Conservation (phyloP, 78 protist species). For the Cyanophora paradoxa region DNA sequence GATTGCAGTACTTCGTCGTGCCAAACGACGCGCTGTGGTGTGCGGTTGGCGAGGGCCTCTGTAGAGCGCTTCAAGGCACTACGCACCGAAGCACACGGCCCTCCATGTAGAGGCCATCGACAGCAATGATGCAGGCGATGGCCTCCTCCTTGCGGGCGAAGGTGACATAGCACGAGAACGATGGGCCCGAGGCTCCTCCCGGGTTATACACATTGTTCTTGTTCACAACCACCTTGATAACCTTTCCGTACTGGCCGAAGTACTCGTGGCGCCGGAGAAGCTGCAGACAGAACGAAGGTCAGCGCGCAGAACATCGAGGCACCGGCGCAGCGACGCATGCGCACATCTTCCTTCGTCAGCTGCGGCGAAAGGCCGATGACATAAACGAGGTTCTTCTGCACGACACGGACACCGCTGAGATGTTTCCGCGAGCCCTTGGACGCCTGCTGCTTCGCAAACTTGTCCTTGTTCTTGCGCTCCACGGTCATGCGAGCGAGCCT, state of each 20-base stretch:
- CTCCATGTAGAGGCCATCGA: conserved; percentile 66
- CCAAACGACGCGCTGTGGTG: conserved; percentile 81
- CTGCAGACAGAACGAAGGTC: background rate
- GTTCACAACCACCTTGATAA: conserved; percentile 78
- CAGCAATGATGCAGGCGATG: conserved; percentile 41
- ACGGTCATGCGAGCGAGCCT: background rate
- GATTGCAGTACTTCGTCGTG: conserved; percentile 86
- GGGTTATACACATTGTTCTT: conserved; percentile 22
- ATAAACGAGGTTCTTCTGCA: conserved; percentile 81
- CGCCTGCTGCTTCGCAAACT: background rate
- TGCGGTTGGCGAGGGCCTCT: too few relatives aligned
- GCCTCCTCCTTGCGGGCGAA: conserved; percentile 69
- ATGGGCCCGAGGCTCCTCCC: conserved; percentile 51
- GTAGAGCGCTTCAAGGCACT: background rate
- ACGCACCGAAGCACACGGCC: conserved; percentile 45
- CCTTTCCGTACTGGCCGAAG: conserved; percentile 86
- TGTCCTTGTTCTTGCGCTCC: background rate
- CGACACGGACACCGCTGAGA: conserved; percentile 71
- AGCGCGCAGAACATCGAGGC: background rate
- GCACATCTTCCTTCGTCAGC: conserved; percentile 73
- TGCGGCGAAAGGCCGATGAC: conserved; percentile 75
- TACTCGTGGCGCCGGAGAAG: conserved; percentile 54
- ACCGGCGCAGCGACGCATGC: background rate
- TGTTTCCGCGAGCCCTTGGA: conserved; percentile 38
- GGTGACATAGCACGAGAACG: conserved; percentile 68